Evolutionary conservation across 805 yeast species (phyloP), one percentile per base, ranked within the genome.

Genomic region (Yamadazyma phyllophila): DNA sequence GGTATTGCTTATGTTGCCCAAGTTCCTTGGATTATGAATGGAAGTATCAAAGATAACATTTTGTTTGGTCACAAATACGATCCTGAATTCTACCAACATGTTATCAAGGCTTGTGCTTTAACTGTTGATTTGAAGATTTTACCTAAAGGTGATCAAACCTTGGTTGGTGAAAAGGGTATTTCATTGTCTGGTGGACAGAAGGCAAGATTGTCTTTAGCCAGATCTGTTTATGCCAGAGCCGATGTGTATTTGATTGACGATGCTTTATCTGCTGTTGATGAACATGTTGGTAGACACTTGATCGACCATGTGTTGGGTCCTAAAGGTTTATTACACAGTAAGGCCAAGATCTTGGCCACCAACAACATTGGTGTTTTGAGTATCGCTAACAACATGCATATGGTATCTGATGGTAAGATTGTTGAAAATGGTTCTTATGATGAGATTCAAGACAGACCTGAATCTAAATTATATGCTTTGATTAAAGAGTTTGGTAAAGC

Each of bases 131-230:
- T 94, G 50, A 80, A 77, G 26, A 80, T 83, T 26, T 75, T 94
- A 48, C 89, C 96, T 1, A 87, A 88, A 59, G 96, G 97, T 44
- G 98, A 94, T 62, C 75, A 74, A 42, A 94, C 99, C 5, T 81
- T 87, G 56, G 98, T 94, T 47, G 99, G 99, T 51, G 99, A 94
- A 69, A 89, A 92, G 63, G 99, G 99, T 52, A 91, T 94, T 42
- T 88, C 97, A 11, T 74, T 94, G 41, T 88, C 96, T 35, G 99
- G 99, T 42, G 99, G 99, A 37, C 99, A 94, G 66, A 94, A 94
- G 74, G 98, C 99, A 0, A 82, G 99, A 63, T 76, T 94, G 31
- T 83, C 96, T 1, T 76, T 94, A 43, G 99, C 99, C 0, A 80
- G 99, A 62, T 97, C 99, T 10, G 96, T 94, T 8, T 94, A 94